A percentile compares a stretch with the other conserved stretches of the same genome.
These are phyloP conservation scores for Penicillium parvum DNA, from an alignment of 495 filamentous ascomycete genomes.

Conservation along the genomic window DNA sequence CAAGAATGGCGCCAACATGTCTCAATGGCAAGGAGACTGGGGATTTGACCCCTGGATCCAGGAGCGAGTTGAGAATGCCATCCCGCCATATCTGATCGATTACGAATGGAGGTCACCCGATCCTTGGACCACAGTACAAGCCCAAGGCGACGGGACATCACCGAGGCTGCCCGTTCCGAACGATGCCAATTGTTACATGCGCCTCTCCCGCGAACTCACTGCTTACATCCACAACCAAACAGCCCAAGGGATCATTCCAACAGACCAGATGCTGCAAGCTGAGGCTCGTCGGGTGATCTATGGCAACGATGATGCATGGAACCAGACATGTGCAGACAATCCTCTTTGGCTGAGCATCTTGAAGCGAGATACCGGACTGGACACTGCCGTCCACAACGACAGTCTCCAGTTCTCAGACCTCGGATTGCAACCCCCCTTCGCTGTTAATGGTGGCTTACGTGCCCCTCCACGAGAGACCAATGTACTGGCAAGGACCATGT, in stretches of 20 bases:
- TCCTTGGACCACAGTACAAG: slow-evolving; percentile 31
- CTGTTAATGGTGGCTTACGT: slow-evolving; percentile 28
- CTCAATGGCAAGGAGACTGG: slow-evolving; percentile 76
- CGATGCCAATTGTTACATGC: slow-evolving; percentile 42
- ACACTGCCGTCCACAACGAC: slow-evolving; percentile 28
- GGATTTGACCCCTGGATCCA: slow-evolving; percentile 67
- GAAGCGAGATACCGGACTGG: slow-evolving; percentile 59
- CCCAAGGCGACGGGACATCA: slow-evolving; percentile 11
- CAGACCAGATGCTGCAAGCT: slow-evolving; percentile 58
- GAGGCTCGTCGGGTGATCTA: slow-evolving; percentile 63
- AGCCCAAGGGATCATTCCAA: slow-evolving; percentile 48
- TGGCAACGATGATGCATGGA: slow-evolving; percentile 63
- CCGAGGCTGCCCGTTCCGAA: slow-evolving; percentile 25
- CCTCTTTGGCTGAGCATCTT: slow-evolving; percentile 59
- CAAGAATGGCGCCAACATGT: slow-evolving; percentile 67
- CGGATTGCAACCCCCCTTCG: slow-evolving; percentile 41
- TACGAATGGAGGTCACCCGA: slow-evolving; percentile 35
- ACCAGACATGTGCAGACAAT: slow-evolving; percentile 69
- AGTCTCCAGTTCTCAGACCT: slow-evolving; percentile 33
- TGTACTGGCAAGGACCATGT: slow-evolving; percentile 21
- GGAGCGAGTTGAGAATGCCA: slow-evolving; percentile 66
- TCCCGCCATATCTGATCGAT: slow-evolving; percentile 56
- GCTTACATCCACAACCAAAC: slow-evolving; percentile 49
- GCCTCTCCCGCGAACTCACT: slow-evolving; percentile 57
- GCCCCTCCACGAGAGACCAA: slow-evolving; percentile 31